Base-by-base conservation (phyloP, 2,329 filamentous ascomycete species). In the Colletotrichum sp. region DNA sequence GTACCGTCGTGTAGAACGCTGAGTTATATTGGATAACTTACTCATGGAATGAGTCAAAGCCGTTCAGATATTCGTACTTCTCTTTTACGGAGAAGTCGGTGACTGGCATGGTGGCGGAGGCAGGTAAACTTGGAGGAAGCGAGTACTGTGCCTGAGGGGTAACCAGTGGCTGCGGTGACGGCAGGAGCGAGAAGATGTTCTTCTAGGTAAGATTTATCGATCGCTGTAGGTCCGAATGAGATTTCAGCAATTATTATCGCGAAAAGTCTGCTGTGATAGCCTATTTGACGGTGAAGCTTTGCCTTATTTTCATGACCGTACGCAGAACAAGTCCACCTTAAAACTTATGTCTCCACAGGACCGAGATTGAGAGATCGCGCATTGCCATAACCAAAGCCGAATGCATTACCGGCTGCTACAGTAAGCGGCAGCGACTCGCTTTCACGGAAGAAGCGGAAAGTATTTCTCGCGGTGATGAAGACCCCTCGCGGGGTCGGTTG, bases 41-140 rank as follows among this genome's bases (percentile, higher is more conserved):
- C 91, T 94, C 92, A 83, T 94, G 90, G 83, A 94, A 93, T 34
- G 89, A 91, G 79, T 88, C 89, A 84, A 95, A 94, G 80, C 93
- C 93, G 84, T 91, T 93, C 81, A 91, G 91, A 83, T 94, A 94
- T 78, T 84, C 86, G 85, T 94, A 94, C 55, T 81, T 81, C 75
- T 86, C 84, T 11, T 77, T 77, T n/a, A 81, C 79, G n/a, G 81
- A 81, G 68, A 85, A 85, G 3, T 78, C 72, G 13, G 84, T 84
- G 27, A 84, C 78, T 19, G 84, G 84, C 84, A 86, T 86, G 28
- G 3, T 52, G 39, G n/a, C n/a, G n/a, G n/a, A n/a, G n/a, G n/a
- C n/a, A n/a, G n/a, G n/a, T n/a, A n/a, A n/a, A n/a, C 6, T 19
- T 4, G 1, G 25, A 60, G 4, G 27, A n/a, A 13, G n/a, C 12